These are phyloP conservation scores for Populus pruinosa DNA, from an alignment of 345 rosid species.

Conservation along the genomic window DNA sequence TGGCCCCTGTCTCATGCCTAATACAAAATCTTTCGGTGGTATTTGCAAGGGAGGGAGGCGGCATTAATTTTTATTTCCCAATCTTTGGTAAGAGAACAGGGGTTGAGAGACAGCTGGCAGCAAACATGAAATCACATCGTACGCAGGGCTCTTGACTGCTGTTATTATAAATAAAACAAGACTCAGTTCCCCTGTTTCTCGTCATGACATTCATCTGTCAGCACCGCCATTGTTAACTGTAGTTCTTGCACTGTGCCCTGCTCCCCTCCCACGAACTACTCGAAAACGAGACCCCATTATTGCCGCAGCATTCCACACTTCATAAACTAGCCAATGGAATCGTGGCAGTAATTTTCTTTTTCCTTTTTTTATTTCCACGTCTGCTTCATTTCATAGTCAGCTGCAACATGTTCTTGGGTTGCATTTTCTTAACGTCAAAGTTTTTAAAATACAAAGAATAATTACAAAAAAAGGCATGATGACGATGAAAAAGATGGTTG, in stretches of 20 bases:
- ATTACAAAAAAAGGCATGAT: too few relatives aligned
- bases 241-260: neutral
- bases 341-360: too few relatives aligned
- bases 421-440: too few relatives aligned
- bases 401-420: too few relatives aligned
- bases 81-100: neutral
- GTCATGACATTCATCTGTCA: neutral
- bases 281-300: neutral
- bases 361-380: too few relatives aligned
- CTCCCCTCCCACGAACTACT: too few relatives aligned
- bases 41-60: neutral
- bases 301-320: neutral
- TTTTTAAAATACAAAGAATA: too few relatives aligned
- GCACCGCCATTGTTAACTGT: neutral
- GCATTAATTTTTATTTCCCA: neutral
- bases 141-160: neutral
- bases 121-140: neutral
- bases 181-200: too few relatives aligned
- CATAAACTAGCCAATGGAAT: too few relatives aligned
- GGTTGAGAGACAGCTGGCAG: neutral
- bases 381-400: too few relatives aligned
- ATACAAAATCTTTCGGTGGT: neutral
- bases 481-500: too few relatives aligned
- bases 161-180: neutral
- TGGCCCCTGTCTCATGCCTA: too few relatives aligned